phyloP scores from a whole-genome alignment of 139 green algal species.

The Chlamydomonas incerta region DNA sequence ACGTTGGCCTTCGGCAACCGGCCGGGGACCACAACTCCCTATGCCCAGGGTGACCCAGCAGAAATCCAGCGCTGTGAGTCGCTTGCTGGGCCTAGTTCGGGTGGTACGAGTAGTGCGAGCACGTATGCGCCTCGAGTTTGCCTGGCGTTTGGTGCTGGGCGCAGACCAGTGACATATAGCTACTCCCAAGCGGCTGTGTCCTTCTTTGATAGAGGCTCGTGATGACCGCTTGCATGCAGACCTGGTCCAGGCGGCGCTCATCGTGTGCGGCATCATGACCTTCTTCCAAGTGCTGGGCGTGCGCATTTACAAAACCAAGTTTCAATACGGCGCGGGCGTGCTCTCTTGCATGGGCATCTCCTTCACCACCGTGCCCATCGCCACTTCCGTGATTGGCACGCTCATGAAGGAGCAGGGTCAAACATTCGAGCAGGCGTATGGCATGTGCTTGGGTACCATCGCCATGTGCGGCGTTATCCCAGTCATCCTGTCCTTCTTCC shows the following conservation, averaged over 20 bases:
- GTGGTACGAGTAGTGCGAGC: too few relatives aligned
- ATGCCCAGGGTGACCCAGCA: not conserved
- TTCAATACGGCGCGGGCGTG: constrained; percentile 64
- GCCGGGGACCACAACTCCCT: not conserved
- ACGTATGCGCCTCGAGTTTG: too few relatives aligned
- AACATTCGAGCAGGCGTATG: constrained; percentile 66
- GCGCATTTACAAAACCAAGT: constrained; percentile 20
- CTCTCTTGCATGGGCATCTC: constrained; percentile 74
- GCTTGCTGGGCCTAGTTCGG: not conserved
- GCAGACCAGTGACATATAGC: too few relatives aligned
- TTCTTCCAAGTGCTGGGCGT: constrained; percentile 56
- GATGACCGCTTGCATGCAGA: constrained; percentile 53
- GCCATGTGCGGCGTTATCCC: constrained; percentile 66
- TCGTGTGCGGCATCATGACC: constrained; percentile 70
- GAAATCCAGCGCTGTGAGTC: constrained; percentile 37
- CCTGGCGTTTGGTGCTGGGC: too few relatives aligned
- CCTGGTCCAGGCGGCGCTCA: constrained; percentile 64
- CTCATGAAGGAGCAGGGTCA: constrained; percentile 45
- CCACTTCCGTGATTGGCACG: constrained; percentile 29
- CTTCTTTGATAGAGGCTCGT: too few relatives aligned
- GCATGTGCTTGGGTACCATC: constrained; percentile 76
- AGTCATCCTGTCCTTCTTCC: constrained; percentile 78
- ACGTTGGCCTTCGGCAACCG: constrained; percentile 5
- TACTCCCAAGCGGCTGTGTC: too few relatives aligned
- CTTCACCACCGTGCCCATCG: constrained; percentile 78